Conservation (phyloP, 768 basidiomycete species). For the Hygrophorus russula region DNA sequence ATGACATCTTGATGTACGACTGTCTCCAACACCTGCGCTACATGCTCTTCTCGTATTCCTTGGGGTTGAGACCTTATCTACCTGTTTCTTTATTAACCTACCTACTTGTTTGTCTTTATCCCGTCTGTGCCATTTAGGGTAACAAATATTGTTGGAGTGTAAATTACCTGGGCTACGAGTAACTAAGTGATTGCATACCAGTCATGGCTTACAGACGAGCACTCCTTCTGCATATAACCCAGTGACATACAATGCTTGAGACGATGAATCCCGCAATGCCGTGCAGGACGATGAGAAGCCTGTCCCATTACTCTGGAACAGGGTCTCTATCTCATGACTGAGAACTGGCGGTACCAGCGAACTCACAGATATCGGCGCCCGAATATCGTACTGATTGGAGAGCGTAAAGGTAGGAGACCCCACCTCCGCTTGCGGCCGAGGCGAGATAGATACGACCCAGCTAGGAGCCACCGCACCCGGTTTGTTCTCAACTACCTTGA, state of each 20-base stretch:
- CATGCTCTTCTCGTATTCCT: too few species aligned
- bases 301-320: conserved; percentile 69
- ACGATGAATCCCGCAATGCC: conserved; percentile 35
- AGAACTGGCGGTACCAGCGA: conserved; percentile 24
- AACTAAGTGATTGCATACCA: not conserved
- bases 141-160: too few species aligned
- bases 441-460: conserved; percentile 44
- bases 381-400: conserved; percentile 22
- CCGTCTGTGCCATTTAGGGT: too few species aligned
- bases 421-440: conserved; percentile 7
- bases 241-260: conserved; percentile 38
- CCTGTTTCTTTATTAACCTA: too few species aligned
- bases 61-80: too few species aligned
- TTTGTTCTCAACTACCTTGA: conserved; percentile 31
- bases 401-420: conserved; percentile 1
- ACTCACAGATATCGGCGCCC: conserved; percentile 38
- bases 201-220: conserved; percentile 30
- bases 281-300: conserved; percentile 46
- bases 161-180: too few species aligned
- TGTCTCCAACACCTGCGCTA: too few species aligned
- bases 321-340: conserved; percentile 37
- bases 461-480: conserved; percentile 33
- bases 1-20: not conserved
- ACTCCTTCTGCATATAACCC: conserved; percentile 51
- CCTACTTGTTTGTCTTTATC: too few species aligned